phyloP scores from a whole-genome alignment of 2,329 filamentous ascomycete genomes.

The Ceratocystis destructans region DNA sequence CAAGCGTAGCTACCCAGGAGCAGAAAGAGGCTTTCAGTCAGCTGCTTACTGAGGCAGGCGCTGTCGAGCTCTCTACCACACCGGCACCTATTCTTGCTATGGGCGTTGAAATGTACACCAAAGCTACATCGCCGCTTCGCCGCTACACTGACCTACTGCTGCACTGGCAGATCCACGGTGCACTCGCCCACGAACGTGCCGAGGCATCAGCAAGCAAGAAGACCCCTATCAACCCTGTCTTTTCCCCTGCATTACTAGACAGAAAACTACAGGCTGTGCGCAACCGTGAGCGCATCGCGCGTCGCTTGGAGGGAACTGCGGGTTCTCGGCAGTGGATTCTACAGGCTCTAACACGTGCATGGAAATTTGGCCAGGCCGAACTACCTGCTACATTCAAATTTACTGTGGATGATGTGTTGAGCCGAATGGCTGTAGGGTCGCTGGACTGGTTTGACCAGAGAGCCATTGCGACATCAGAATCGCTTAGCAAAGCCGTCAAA shows the following conservation, averaged over 20 bases:
- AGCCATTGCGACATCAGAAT: constrained; percentile 30
- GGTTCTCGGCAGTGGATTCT: constrained; percentile 42
- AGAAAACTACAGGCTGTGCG: constrained; percentile 37
- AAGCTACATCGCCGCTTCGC: constrained; percentile 52
- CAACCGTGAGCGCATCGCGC: constrained; percentile 39
- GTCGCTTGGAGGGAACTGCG: constrained; percentile 30
- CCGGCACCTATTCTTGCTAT: constrained; percentile 44
- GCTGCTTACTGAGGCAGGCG: constrained; percentile 30
- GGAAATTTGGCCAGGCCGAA: constrained; percentile 38
- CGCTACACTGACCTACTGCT: constrained; percentile 48
- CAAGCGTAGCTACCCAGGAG: background rate
- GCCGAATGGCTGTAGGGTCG: constrained; percentile 28
- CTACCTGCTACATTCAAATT: constrained; percentile 38
- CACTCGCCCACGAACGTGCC: constrained; percentile 35
- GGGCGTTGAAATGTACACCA: constrained; percentile 47
- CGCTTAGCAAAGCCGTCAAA: constrained; percentile 28
- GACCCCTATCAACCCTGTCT: background rate
- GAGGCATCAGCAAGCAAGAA: constrained; percentile 19
- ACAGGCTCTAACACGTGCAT: constrained; percentile 47
- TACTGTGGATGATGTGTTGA: constrained; percentile 30
- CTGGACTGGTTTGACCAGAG: constrained; percentile 36
- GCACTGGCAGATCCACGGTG: constrained; percentile 53
- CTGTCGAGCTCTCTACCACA: constrained; percentile 37
- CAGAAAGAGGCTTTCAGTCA: constrained; percentile 23
- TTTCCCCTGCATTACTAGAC: constrained; percentile 26